phyloP scores from a whole-genome alignment of 1,284 basidiomycete genomes.

The Lignosus rhinocerotis region DNA sequence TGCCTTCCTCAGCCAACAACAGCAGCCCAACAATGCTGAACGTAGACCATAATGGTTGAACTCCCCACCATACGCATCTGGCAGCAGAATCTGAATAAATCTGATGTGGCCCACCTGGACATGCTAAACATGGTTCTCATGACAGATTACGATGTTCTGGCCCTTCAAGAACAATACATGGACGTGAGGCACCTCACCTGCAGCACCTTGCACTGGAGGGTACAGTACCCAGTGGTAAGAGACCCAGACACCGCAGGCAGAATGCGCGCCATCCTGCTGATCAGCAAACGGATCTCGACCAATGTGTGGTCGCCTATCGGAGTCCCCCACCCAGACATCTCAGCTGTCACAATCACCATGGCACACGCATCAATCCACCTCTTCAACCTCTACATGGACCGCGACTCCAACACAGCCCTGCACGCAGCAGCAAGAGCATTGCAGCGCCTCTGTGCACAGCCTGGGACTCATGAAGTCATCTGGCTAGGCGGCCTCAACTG shows the following conservation, averaged over 20 bases:
- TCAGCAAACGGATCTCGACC: constrained; percentile 31
- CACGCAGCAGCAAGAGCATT: constrained; percentile 8
- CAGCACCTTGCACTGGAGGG: constrained; percentile 27
- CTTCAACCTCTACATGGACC: constrained; percentile 41
- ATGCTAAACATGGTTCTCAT: constrained; percentile 24
- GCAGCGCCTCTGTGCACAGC: background rate
- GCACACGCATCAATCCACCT: constrained; percentile 21
- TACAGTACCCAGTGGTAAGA: constrained; percentile 30
- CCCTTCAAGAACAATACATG: constrained; percentile 39
- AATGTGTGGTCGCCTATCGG: constrained; percentile 28
- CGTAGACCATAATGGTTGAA: no score
- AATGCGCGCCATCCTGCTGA: constrained; percentile 31
- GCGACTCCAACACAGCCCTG: constrained; percentile 24
- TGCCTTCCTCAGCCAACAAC: no score
- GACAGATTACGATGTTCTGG: constrained; percentile 30
- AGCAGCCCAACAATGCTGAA: no score
- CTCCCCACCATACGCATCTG: constrained; percentile 19
- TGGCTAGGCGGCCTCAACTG: constrained; percentile 52
- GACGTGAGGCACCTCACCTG: constrained; percentile 19
- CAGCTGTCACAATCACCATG: constrained; percentile 26
- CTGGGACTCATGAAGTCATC: constrained; percentile 23
- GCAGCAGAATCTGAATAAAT: constrained; percentile 35
- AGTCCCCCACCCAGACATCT: constrained; percentile 30
- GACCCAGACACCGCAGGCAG: background rate
- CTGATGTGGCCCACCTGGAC: constrained; percentile 23